Evolutionary conservation across 495 filamentous ascomycete genomes (phyloP), one percentile per base, ranked within the genome.

Genomic region (Gamarada debralockiae): DNA sequence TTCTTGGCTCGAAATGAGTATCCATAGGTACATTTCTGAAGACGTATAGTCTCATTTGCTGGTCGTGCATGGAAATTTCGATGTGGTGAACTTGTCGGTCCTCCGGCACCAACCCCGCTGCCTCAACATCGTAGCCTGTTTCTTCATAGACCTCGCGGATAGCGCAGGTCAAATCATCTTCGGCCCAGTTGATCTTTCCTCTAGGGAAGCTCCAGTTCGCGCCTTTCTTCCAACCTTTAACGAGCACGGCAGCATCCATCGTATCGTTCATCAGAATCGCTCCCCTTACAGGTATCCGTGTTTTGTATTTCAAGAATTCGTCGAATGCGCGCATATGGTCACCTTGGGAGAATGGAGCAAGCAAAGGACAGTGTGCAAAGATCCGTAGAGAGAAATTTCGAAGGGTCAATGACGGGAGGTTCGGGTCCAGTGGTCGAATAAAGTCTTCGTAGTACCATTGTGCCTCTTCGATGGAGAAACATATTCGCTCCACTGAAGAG

Each of bases 361-460:
- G 82, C 25, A 95, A 77, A 27, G 93, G 93, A 59, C 92, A 96
- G 64, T 95, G 91, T 50, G 89, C 82, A 64, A 97, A 96, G 56
- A 97, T 93, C 57, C 85, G 84, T 36, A 90, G 71, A 53, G 84
- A 89, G 68, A 98, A 98, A 23, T 73, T 79, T 41, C 87, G 83
- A 9, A 97, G 79, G 31, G 83, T 83, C 68, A 97, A 82, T 1
- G 86, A 89, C 6, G 95, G 95, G 3, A 97, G 73, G 27, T 76
- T 75, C 8, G 90, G 90, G 64, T 96, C 89, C 48, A 92, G 73
- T 25, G 90, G 91, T 31, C 95, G 87, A 68, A 98, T 88, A 65
- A 97, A 98, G 70, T 98, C 93, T 70, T 97, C 95, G 82, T 97
- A 98, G 69, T 91, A 97, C 93, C 93, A 98, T 86, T 98, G 93